Evolutionary conservation across 2,329 filamentous ascomycete genomes (phyloP).

Genomic region (Malbranchea cinnamomea): DNA sequence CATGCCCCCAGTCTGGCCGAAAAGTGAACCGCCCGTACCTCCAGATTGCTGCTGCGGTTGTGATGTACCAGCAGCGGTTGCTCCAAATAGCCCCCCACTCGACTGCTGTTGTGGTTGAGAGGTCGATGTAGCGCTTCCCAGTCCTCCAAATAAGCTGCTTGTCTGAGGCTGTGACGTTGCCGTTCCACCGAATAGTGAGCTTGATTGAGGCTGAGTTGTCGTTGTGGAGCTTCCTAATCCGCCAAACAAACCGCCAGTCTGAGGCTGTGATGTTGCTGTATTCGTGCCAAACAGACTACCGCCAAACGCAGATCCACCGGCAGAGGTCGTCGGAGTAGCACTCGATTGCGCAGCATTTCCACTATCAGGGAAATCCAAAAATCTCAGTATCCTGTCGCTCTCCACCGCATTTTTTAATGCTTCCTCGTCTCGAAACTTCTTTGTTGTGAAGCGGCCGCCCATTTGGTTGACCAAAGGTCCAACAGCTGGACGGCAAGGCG

Average conservation of each 20-base stretch:
- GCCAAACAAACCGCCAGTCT: conserved; percentile 19
- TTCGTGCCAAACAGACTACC: conserved; percentile 18
- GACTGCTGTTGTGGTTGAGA: conserved; percentile 13
- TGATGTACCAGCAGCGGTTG: conserved; percentile 5
- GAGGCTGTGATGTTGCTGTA: conserved; percentile 18
- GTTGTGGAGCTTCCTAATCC: conserved; percentile 18
- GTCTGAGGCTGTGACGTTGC: conserved; percentile 8
- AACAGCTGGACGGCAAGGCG: too few relatives aligned
- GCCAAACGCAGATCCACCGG: too few relatives aligned
- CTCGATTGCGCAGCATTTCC: too few relatives aligned
- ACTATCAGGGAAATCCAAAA: conserved; percentile 3
- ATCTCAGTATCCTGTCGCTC: too few relatives aligned
- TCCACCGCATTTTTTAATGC: too few relatives aligned
- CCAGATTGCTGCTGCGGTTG: conserved; percentile 7
- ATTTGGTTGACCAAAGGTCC: too few relatives aligned
- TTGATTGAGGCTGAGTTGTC: conserved; percentile 19
- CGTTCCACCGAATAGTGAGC: conserved; percentile 20
- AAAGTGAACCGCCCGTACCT: too few relatives aligned
- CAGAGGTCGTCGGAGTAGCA: conserved; percentile 1
- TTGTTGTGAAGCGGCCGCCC: too few relatives aligned
- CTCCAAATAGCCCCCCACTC: conserved; percentile 14
- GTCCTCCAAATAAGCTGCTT: conserved; percentile 12
- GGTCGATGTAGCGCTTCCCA: conserved; percentile 6
- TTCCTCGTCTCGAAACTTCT: too few relatives aligned
- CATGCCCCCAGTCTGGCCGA: conserved; percentile 11